A percentile compares a stretch with the other conserved stretches of the same genome.
phyloP scores from a whole-genome alignment of 164 flowering plant genomes.

The Liriodendron chinense region DNA sequence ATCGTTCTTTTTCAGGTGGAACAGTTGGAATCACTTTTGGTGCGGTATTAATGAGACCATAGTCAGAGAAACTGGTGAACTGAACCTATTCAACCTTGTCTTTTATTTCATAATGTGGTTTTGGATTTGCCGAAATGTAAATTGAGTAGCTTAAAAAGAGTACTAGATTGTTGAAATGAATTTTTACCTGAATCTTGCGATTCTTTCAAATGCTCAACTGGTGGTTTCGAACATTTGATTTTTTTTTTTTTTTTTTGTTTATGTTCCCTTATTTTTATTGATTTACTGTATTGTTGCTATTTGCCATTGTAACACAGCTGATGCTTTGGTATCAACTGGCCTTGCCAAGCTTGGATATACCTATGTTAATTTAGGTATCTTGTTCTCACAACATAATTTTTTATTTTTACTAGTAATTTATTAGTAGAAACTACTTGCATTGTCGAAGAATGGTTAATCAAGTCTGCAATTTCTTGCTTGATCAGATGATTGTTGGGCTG shows the following conservation, averaged over 20 bases:
- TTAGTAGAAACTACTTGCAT: neutral
- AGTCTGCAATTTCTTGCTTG: neutral
- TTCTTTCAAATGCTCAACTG: neutral
- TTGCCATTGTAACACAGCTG: slow-evolving; percentile 29
- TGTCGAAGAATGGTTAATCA: neutral
- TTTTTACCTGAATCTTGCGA: neutral
- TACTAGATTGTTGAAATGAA: neutral
- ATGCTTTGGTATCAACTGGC: slow-evolving; percentile 59
- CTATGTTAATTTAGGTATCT: slow-evolving; percentile 55
- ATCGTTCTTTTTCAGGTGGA: slow-evolving; percentile 14
- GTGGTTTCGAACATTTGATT: too few relatives aligned
- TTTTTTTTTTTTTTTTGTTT: neutral
- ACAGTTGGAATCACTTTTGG: slow-evolving; percentile 20
- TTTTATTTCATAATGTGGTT: too few relatives aligned
- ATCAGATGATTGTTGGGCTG: slow-evolving; percentile 77
- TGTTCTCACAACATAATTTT: neutral
- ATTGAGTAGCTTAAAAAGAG: too few relatives aligned
- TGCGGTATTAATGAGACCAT: slow-evolving; percentile 13
- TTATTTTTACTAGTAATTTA: neutral
- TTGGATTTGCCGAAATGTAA: neutral
- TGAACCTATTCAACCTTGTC: neutral
- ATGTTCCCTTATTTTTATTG: neutral
- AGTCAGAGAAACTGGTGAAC: slow-evolving; percentile 13
- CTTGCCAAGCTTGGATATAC: slow-evolving; percentile 48
- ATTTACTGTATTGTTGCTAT: neutral